Evolutionary conservation across 441 rosid species (phyloP), one percentile per base, ranked within the genome.

Genomic region (Arabidopsis lyrata): DNA sequence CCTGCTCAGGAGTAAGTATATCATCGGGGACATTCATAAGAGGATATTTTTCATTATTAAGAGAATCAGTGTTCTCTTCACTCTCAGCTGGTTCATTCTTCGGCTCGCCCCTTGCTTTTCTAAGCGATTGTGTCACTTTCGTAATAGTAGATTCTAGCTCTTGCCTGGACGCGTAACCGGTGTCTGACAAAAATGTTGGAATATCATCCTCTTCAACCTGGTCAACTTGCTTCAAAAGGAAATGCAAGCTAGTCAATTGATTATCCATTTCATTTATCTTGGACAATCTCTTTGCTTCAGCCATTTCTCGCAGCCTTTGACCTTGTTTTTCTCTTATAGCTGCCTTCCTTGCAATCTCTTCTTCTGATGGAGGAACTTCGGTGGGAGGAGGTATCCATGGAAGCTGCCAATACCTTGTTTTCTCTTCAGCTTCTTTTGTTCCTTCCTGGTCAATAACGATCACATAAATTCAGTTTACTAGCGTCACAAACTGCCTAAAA

Each of bases 251-350:
- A 42, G 83, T 85, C 82, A 87, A 68, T 82, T 92, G 87, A 72
- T 92, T 94, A 62, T 92, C 95, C 69, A 86, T 83, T 77, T 90
- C 97, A 74, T 89, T 89, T 71, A 94, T 92, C 85, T 78, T 90
- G 50, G 95, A 86, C 38, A 81, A 88, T 83, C 91, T 85, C 90
- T 90, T 94, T 39, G 97, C 91, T 83, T 90, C 97, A 44, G 97
- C 99, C 99, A 94, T 94, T 69, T 92, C 99, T 80, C 99, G 87
- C 80, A 94, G 80, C 64, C 99, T 83, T 85, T 94, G 99, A 62
- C 97, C 94, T 74, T 90, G 97, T 65, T 90, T 92, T 80, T 92
- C 99, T 76, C 81, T 88, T 75, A 87, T 84, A 66, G 97, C 97
- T 59, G 99, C 99, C 78, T 88, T 94, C 78, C 97, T 85, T 7